Base-by-base conservation (phyloP, 495 filamentous ascomycete species). In the Lichina pygmaea region DNA sequence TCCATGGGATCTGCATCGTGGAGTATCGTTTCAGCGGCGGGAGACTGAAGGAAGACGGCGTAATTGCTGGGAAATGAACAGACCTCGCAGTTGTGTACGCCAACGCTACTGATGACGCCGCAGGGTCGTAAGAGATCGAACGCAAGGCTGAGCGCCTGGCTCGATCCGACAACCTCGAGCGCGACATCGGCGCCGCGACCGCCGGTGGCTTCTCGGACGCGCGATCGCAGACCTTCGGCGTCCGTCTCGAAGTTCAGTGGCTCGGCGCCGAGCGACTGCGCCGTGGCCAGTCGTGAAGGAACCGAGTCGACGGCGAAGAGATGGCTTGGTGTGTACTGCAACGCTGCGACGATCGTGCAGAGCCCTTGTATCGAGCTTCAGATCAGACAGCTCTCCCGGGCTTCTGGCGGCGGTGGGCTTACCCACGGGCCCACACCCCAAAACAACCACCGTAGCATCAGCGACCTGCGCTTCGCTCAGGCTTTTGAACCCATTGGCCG, bases 41-140 rank as follows among this genome's bases (percentile, higher is more conserved):
- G 17, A 13, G 4, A 4, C 15, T 6, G 2, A n/a, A 30, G 11
- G 9, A 45, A 9, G 33, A 13, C 33, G 8, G 43, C 33, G 16
- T 10, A 34, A 12, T 45, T 34, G 2, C 43, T 12, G 24, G 34
- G 34, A 34, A 9, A 34, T 10, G 15, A 9, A 49, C 62, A 54
- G 52, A 83, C 79, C 65, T 85, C 82, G 17, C 67, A 79, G 59
- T 92, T 93, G 53, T 94, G 86, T 17, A 95, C 86, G 2, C 89
- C 89, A 49, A 93, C 83, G 52, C 79, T 86, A 48, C 72, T 78
- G 48, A 97, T 85, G 8, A 74, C 67, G 1, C 85, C 85, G 67
- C 77, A 97, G 16, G 89, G 86, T 44, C 89, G 68, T 38, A 97
- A 50, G 37, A 93, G 60, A 40, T 94, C 85, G 58, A 81, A 93